These are phyloP conservation scores for Eucalyptus regnans DNA, from an alignment of 345 rosid genomes.

Conservation along the genomic window DNA sequence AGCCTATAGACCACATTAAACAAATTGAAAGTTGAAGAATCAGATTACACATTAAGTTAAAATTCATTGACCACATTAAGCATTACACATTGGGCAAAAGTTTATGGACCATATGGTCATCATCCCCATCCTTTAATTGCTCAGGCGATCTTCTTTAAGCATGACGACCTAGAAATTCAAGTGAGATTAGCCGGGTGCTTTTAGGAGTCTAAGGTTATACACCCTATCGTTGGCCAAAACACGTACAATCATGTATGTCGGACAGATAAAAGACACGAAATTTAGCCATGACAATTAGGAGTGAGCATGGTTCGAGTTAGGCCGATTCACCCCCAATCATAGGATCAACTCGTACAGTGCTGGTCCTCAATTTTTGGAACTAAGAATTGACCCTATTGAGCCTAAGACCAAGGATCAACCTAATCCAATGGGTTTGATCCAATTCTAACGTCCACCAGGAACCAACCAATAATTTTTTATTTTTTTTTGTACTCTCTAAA, in stretches of 20 bases:
- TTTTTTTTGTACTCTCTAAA: no score
- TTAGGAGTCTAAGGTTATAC: neutral
- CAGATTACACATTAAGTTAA: no score
- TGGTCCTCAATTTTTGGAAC: accelerated
- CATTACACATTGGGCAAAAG: accelerated
- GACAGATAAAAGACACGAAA: neutral
- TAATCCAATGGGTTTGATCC: accelerated
- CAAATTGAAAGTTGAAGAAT: no score
- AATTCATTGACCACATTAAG: no score
- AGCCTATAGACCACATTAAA: no score
- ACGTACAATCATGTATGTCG: neutral
- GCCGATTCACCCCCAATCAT: no score
- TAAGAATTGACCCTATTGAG: accelerated
- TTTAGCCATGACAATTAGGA: neutral
- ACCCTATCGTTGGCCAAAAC: neutral
- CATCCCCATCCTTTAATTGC: no score
- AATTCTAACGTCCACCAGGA: accelerated
- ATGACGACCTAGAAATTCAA: neutral
- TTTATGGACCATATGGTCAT: no score
- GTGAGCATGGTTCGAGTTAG: accelerated
- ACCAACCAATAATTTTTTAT: no score
- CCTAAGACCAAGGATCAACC: accelerated
- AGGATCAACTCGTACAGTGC: accelerated
- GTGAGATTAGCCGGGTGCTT: neutral
- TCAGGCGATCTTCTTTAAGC: neutral